Conservation (phyloP, 257 asterid species). For the Ajuga chamaepitys region DNA sequence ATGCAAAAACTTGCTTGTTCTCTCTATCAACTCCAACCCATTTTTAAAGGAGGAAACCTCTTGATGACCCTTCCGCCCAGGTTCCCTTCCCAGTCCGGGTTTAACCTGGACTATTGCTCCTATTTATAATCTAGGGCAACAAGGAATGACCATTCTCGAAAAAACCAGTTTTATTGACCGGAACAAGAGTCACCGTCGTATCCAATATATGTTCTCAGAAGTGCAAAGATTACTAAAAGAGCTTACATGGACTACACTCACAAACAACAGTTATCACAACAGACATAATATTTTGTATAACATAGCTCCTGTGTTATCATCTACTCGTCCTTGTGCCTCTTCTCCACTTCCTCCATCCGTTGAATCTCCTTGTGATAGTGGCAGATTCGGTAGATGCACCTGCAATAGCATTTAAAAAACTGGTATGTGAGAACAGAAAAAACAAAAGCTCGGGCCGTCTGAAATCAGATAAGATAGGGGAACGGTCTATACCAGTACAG, state of each 20-base stretch:
- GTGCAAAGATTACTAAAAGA: background rate
- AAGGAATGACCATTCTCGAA: no score
- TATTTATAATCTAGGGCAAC: no score
- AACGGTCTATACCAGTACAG: slow-evolving; percentile 61
- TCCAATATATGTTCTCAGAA: no score
- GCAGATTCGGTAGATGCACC: slow-evolving; percentile 89
- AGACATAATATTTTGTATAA: background rate
- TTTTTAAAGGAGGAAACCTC: no score
- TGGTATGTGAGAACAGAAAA: background rate
- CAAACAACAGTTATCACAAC: background rate
- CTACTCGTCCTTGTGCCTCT: slow-evolving; percentile 81
- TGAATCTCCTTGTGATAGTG: slow-evolving; percentile 62
- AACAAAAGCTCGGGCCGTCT: background rate
- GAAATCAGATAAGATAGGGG: background rate
- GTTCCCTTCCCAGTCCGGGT: no score
- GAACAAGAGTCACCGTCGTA: no score
- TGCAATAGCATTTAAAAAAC: slow-evolving; percentile 12
- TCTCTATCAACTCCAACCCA: no score
- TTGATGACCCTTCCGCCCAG: no score
- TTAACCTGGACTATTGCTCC: no score
- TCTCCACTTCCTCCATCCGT: slow-evolving; percentile 72
- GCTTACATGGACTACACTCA: no score
- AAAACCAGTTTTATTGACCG: no score
- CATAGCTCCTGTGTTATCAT: background rate
- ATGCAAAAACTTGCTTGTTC: no score